Percentiles rank a stretch among this genome's conserved stretches.
Conservation (phyloP, 2,329 filamentous ascomycete genomes). For the Epichloe hybrida region DNA sequence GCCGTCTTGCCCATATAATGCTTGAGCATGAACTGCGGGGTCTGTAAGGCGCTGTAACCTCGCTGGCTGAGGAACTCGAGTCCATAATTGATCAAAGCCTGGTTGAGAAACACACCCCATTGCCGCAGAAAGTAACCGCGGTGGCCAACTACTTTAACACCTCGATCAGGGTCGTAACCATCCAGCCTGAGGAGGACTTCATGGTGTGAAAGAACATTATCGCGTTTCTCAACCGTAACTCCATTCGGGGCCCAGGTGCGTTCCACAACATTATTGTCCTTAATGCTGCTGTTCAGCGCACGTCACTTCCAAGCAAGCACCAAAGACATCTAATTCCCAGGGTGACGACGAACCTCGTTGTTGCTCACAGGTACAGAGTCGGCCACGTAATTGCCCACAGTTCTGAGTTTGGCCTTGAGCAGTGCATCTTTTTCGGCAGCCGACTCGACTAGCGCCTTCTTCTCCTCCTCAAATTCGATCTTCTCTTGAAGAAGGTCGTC, state of each 20-base stretch:
- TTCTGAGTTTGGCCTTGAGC: slow-evolving; percentile 66
- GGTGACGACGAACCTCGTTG: slow-evolving; percentile 47
- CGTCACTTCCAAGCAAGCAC: too few relatives aligned
- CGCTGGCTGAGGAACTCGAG: slow-evolving; percentile 73
- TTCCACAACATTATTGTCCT: slow-evolving; percentile 68
- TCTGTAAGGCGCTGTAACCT: slow-evolving; percentile 72
- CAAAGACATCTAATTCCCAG: background rate
- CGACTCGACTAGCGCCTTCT: slow-evolving; percentile 63
- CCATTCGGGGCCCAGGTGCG: slow-evolving; percentile 72
- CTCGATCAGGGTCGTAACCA: slow-evolving; percentile 85
- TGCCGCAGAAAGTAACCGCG: slow-evolving; percentile 84
- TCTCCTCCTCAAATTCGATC: slow-evolving; percentile 61
- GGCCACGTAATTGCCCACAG: slow-evolving; percentile 64
- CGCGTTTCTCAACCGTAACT: slow-evolving; percentile 56
- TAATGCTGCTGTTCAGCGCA: background rate
- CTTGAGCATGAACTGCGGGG: slow-evolving; percentile 88
- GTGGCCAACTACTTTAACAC: slow-evolving; percentile 88
- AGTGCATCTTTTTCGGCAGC: slow-evolving; percentile 62
- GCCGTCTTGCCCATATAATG: slow-evolving; percentile 97
- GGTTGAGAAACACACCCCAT: slow-evolving; percentile 83
- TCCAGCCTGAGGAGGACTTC: slow-evolving; percentile 81
- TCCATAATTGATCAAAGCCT: slow-evolving; percentile 90
- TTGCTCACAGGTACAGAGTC: slow-evolving; percentile 71
- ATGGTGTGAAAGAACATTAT: slow-evolving; percentile 72
- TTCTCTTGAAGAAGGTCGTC: slow-evolving; percentile 70